Evolutionary conservation across 306 rosid species (phyloP), one percentile per base, ranked within the genome.

Genomic region (Sphenostylis stenocarpa): DNA sequence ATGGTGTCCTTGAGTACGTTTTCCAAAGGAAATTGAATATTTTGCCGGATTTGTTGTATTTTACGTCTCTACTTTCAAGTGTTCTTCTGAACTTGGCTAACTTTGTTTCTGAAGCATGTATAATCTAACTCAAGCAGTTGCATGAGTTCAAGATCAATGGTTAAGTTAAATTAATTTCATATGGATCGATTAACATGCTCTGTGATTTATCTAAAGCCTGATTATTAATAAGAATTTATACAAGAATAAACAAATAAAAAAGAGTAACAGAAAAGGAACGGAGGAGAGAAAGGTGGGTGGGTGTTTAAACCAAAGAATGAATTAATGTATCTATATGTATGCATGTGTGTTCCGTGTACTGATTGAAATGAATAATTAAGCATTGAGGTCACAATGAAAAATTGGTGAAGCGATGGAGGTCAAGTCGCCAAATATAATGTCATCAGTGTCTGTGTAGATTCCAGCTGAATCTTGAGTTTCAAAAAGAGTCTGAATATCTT

Each of bases 401-500:
- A 84, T 61, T 34, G 94, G 85, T 2, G 91, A 79, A 47, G 72
- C 80, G 31, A 90, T 82, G 3, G 89, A 81, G 71, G 67, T 80
- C n/a, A 90, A 70, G 17, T 79, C 93, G 45, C 92, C 92, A 44
- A 92, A 92, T 56, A 92, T 86, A 65, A 84, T 70, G 82, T 88
- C 96, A 65, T 92, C 92, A 53, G 80, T 79, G 36, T 85, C 93
- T 0, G 76, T 15, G 39, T 77, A 81, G 84, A 76, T 76, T 48
- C 83, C 79, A 17, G 47, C 15, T 3, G 86, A 83, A 34, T 87
- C 90, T 44, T 92, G 85, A 53, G 86, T 83, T 36, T 84, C 96
- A 55, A 92, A 92, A 53, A 84, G 90, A 0, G 97, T 92, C 56
- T 90, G 97, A 73, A 92, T 83, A 76, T 92, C 91, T 45, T 92